Evolutionary conservation across 208 protist genomes (phyloP).

Genomic region (Leishmania braziliensis): DNA sequence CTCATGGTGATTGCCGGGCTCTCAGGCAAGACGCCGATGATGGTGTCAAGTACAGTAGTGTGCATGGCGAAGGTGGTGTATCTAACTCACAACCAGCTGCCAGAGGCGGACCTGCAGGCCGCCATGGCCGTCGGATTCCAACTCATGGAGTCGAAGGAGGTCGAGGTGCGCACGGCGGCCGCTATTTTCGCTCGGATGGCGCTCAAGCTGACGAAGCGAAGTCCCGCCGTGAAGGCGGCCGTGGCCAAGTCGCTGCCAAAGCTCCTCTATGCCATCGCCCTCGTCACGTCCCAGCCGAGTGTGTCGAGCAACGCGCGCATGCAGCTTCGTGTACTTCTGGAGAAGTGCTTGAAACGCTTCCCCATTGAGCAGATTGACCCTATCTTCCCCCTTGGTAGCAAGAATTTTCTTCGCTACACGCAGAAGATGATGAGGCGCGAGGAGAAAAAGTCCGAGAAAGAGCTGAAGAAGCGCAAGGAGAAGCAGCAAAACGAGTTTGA

Average conservation of each 20-base stretch:
- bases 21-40: conserved; percentile 71
- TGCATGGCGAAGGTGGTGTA: conserved; percentile 87
- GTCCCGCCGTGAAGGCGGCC: conserved; percentile 47
- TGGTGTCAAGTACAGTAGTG: conserved; percentile 81
- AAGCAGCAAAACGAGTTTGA: conserved; percentile 80
- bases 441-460: conserved; percentile 75
- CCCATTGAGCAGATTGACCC: conserved; percentile 67
- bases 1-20: conserved; percentile 78
- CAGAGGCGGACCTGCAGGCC: conserved; percentile 61
- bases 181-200: conserved; percentile 83
- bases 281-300: conserved; percentile 76
- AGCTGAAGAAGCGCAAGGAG: conserved; percentile 58
- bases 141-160: conserved; percentile 73
- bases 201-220: conserved; percentile 82
- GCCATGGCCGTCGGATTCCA: conserved; percentile 69
- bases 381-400: conserved; percentile 86
- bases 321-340: conserved; percentile 81
- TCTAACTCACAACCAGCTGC: conserved; percentile 66
- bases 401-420: conserved; percentile 87
- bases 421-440: conserved; percentile 84
- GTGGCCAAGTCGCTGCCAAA: conserved; percentile 66
- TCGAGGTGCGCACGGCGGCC: conserved; percentile 74
- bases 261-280: conserved; percentile 79
- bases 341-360: conserved; percentile 89
- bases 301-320: conserved; percentile 83